A percentile compares a stretch with the other conserved stretches of the same genome.
phyloP scores from a whole-genome alignment of 805 yeast species.

The Cyberlindnera maritima region DNA sequence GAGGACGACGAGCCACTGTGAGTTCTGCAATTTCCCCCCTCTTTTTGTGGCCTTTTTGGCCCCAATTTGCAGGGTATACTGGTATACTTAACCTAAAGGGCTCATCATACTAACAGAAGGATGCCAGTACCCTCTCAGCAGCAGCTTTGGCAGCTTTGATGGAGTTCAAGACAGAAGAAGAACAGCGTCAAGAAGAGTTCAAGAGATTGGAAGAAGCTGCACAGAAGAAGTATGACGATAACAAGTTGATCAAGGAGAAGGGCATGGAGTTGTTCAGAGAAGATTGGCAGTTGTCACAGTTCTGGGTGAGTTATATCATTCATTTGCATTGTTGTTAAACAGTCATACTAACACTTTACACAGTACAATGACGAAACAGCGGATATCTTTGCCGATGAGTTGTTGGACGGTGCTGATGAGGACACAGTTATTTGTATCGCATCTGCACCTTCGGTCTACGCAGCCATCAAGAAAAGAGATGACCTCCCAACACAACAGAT shows the following conservation, averaged over 20 bases:
- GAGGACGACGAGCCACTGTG: constrained; percentile 22
- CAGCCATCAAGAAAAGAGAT: constrained; percentile 64
- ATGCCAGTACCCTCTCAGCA: constrained; percentile 36
- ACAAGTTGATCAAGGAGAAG: constrained; percentile 30
- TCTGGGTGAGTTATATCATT: constrained; percentile 43
- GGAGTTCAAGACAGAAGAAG: constrained; percentile 63
- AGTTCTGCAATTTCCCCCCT: neutral
- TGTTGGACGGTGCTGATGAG: constrained; percentile 73
- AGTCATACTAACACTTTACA: neutral
- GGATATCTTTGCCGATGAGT: constrained; percentile 58
- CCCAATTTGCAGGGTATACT: no score
- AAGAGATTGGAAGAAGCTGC: constrained; percentile 68
- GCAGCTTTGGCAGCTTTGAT: constrained; percentile 51
- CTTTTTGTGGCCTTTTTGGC: neutral
- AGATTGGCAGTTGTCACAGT: constrained; percentile 93
- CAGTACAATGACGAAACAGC: constrained; percentile 71
- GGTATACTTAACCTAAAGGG: neutral
- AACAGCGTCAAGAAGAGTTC: constrained; percentile 56
- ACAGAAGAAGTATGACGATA: constrained; percentile 33
- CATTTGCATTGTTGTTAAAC: neutral
- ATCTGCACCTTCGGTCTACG: constrained; percentile 91
- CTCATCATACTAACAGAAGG: no score
- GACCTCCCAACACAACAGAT: constrained; percentile 64
- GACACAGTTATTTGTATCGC: constrained; percentile 72
- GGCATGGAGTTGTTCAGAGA: constrained; percentile 79